Percentiles rank a stretch among this genome's conserved stretches.
phyloP scores from a whole-genome alignment of 176 grass and related monocot species.

The Dendrocalamus sinicus region DNA sequence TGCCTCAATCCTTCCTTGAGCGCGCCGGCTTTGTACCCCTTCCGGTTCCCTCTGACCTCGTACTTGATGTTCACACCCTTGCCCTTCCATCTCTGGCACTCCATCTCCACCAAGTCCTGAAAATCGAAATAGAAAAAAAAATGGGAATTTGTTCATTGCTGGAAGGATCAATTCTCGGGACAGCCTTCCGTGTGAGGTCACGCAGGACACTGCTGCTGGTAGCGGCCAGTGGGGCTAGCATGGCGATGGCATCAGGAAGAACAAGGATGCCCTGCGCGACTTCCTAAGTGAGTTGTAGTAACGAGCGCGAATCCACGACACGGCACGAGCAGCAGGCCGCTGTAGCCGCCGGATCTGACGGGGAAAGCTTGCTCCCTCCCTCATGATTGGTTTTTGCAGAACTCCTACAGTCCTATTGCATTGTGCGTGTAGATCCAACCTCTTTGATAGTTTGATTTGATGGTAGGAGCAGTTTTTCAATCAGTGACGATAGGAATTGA shows the following conservation, averaged over 20 bases:
- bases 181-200: neutral
- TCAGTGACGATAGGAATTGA: too few species aligned
- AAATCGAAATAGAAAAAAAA: neutral
- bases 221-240: neutral
- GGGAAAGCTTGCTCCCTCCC: neutral
- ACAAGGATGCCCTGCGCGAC: neutral
- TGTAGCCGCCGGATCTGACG: neutral
- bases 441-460: too few species aligned
- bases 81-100: constrained; percentile 73
- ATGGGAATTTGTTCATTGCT: neutral
- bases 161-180: neutral
- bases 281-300: neutral
- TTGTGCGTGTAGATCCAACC: too few species aligned
- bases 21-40: constrained; percentile 93
- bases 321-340: neutral
- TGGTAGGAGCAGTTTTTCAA: too few species aligned
- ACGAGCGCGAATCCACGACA: neutral
- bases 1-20: constrained; percentile 82
- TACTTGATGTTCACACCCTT: constrained; percentile 86
- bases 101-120: constrained; percentile 72
- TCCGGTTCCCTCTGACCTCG: constrained; percentile 75
- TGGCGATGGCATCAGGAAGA: neutral
- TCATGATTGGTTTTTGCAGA: neutral
- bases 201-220: neutral
- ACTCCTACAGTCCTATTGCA: neutral